phyloP scores from a whole-genome alignment of 1,284 basidiomycete species.

The Pseudomicrostroma phylloplanum region DNA sequence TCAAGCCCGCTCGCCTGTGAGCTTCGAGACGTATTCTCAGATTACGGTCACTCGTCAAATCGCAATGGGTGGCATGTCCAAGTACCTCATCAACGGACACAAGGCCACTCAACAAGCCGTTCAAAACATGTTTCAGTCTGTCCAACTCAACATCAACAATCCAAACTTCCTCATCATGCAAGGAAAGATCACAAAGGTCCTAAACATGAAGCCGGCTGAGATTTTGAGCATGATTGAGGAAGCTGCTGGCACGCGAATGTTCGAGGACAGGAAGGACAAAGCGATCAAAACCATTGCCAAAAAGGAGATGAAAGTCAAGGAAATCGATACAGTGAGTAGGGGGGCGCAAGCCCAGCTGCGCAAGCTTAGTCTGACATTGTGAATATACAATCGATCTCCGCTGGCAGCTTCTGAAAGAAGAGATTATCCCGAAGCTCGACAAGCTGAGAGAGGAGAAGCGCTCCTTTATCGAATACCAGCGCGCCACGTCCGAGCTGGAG shows the following conservation, averaged over 20 bases:
- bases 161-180: slow-evolving; percentile 99
- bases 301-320: slow-evolving; percentile 93
- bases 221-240: slow-evolving; percentile 99
- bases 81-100: slow-evolving; percentile 95
- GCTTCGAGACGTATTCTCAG: slow-evolving; percentile 74
- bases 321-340: slow-evolving; percentile 58
- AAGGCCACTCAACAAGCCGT: slow-evolving; percentile 81
- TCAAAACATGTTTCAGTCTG: slow-evolving; percentile 90
- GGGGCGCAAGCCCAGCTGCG: slow-evolving; percentile 54
- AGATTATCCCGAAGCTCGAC: slow-evolving; percentile 91
- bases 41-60: slow-evolving; percentile 97
- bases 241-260: slow-evolving; percentile 97
- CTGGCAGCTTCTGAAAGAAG: slow-evolving; percentile 61
- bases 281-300: slow-evolving; percentile 93
- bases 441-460: slow-evolving; percentile 85
- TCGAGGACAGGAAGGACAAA: slow-evolving; percentile 96
- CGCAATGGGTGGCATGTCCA: slow-evolving; percentile 90
- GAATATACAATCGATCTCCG: neutral
- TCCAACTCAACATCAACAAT: slow-evolving; percentile 99
- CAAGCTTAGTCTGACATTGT: neutral
- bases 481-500: slow-evolving; percentile 80
- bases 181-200: slow-evolving; percentile 67
- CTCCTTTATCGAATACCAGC: slow-evolving; percentile 83
- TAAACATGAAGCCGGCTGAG: slow-evolving; percentile 97
- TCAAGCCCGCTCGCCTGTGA: slow-evolving; percentile 73